Base-by-base conservation (phyloP, 2,329 filamentous ascomycete genomes). In the Ophiostoma piceae region DNA sequence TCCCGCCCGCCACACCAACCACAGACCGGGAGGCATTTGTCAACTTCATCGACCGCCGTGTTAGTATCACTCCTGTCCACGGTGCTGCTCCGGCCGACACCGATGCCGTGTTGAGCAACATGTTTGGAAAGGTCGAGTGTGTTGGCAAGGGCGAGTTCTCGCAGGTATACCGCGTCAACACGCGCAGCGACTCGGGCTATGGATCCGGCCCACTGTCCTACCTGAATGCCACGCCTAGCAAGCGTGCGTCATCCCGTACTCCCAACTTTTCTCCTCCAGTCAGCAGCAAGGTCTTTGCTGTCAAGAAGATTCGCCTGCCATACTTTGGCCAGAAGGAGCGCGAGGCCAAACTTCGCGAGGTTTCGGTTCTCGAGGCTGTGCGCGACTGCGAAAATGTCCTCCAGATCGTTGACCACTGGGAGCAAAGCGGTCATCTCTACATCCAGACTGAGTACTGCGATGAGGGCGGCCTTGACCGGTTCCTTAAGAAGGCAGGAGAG, bases 391-490 rank as follows among this genome's bases (percentile, higher is more conserved):
- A 96, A 76, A 94, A 99, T 78, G 87, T 98, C 68, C 84, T 99
- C 68, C 88, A 91, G 73, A 91, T 94, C 74, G 84, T 93, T 69
- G 89, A 96, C 75, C 90, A 89, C 77, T 99, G 95, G 95, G 94
- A 97, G 79, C 85, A 90, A 71, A 88, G 92, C 74, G 86, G 87
- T 70, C 89, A 94, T 76, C 85, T 99, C 11, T 99, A 97, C 81
- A 98, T 99, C 72, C 94, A 98, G 81, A 98, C 94, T 0, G 95
- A 99, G 77, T 98, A 90, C 77, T 99, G 95, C 76, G 94, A 97
- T 77, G 92, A 97, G 77, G 95, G 95, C 19, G 96, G 92, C 72
- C 82, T 99, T 62, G 91, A 96, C 77, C 85, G 88, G 19, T 99
- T 98, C 77, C 84, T 99, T 39, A 85, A 87, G n/a, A 87, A 90